Percentiles rank a stretch among this genome's conserved stretches.
Conservation (phyloP, 352 stramenopile genomes). For the Phytophthora nicotianae region DNA sequence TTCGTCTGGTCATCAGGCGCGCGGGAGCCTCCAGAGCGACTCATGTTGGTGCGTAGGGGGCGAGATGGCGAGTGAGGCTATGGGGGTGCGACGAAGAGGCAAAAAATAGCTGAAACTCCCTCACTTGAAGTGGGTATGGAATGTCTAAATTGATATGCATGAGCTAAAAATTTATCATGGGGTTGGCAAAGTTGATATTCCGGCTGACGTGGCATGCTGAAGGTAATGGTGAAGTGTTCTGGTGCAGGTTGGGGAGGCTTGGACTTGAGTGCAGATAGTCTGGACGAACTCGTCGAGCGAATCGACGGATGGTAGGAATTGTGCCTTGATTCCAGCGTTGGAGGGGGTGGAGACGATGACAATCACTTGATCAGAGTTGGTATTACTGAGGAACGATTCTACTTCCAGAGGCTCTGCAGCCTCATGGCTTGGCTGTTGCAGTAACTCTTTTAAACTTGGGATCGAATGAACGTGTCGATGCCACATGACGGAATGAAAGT, state of each 20-base stretch:
- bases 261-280: conserved; percentile 4
- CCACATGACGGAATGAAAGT: conserved; percentile 21
- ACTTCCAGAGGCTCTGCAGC: background rate
- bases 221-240: conserved; percentile 2
- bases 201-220: conserved; percentile 18
- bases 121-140: conserved; percentile 29
- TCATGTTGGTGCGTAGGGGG: conserved; percentile 45
- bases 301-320: conserved; percentile 1
- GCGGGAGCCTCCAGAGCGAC: conserved; percentile 37
- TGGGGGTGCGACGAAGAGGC: conserved; percentile 1
- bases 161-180: background rate
- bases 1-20: conserved; percentile 83
- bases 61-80: conserved; percentile 17
- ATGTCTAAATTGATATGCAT: background rate
- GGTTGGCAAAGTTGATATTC: conserved; percentile 5
- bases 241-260: background rate
- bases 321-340: conserved; percentile 16
- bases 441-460: conserved; percentile 13
- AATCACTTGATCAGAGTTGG: background rate
- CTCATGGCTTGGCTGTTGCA: conserved; percentile 6
- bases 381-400: background rate
- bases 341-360: conserved; percentile 14
- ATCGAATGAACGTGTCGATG: conserved; percentile 8
- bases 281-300: background rate
- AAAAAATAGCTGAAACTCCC: conserved; percentile 32